Evolutionary conservation across 2,329 filamentous ascomycete species (phyloP), one percentile per base, ranked within the genome.

Genomic region (Aspergillus flavus): DNA sequence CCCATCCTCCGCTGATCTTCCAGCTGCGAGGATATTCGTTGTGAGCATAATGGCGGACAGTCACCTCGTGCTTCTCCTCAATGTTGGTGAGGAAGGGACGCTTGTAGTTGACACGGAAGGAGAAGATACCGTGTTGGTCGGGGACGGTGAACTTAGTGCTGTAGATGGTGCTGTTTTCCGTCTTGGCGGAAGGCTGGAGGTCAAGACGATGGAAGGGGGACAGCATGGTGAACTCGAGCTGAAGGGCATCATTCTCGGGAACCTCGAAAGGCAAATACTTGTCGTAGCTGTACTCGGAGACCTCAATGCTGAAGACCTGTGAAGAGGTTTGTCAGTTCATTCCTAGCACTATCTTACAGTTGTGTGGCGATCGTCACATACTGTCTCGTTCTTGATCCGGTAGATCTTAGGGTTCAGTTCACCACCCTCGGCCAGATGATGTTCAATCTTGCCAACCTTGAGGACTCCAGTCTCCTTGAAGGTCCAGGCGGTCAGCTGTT

Each of bases 61-160:
- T 96, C 59, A 98, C 94, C 26, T 94, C 95, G 71, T 89, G 87
- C 87, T 98, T 98, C 83, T 97, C 93, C 76, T 97, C 94, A 59
- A 99, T 78, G 76, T 89, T 91, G 73, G 89, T 95, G 70, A 96
- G 81, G 84, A 97, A 96, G 1, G 94, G 93, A 7, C 95, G 89
- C 84, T 96, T 96, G 86, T 98, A 97, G 85, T 97, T 96, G 79
- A 98, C 86, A 76, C 90, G 88, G 86, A 99, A 98, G 82, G 96
- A 96, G 86, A 98, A 99, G 81, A 99, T 97, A 76, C 95, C 95
- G 82, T 99, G 95, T 81, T 99, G 95, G 78, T 99, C 95, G 5
- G 95, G 95, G 4, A 94, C 86, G 67, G 85, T 91, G 81, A 99
- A 97, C 28, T 87, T 85, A 53, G 87, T 85, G 66, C 86, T 85